A percentile compares a stretch with the other conserved stretches of the same genome.
Conservation (phyloP, 176 grass and related monocot genomes). For the Rhynchospora pubera region DNA sequence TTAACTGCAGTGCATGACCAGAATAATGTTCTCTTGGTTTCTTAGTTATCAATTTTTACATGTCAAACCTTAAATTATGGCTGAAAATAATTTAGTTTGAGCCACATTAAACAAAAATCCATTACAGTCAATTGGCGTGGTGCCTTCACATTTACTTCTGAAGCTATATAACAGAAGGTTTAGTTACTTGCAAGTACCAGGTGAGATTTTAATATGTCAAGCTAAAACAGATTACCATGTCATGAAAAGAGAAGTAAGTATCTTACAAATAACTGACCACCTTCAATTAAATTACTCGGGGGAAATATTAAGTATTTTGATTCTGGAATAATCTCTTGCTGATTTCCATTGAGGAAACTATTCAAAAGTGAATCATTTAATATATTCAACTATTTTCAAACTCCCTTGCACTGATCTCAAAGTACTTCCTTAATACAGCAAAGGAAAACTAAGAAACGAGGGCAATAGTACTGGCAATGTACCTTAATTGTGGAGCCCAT, state of each 20-base stretch:
- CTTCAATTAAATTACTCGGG: too few relatives aligned
- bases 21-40: neutral
- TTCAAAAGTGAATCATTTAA: too few relatives aligned
- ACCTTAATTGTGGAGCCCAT: constrained; percentile 2
- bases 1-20: constrained; percentile 26
- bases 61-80: neutral
- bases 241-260: neutral
- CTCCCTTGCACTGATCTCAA: neutral
- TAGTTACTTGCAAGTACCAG: too few relatives aligned
- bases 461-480: neutral
- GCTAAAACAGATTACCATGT: neutral
- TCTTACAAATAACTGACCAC: too few relatives aligned
- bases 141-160: neutral
- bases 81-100: neutral
- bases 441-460: neutral
- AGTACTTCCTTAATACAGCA: neutral
- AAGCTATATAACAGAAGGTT: neutral
- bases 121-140: neutral
- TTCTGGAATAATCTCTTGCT: too few relatives aligned
- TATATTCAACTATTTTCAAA: too few relatives aligned
- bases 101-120: constrained; percentile 3
- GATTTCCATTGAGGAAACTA: too few relatives aligned
- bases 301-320: too few relatives aligned
- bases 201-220: neutral
- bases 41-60: neutral